Percentiles rank a stretch among this genome's conserved stretches.
These are phyloP conservation scores for Sherardia arvensis DNA, from an alignment of 257 asterid genomes.

Conservation along the genomic window DNA sequence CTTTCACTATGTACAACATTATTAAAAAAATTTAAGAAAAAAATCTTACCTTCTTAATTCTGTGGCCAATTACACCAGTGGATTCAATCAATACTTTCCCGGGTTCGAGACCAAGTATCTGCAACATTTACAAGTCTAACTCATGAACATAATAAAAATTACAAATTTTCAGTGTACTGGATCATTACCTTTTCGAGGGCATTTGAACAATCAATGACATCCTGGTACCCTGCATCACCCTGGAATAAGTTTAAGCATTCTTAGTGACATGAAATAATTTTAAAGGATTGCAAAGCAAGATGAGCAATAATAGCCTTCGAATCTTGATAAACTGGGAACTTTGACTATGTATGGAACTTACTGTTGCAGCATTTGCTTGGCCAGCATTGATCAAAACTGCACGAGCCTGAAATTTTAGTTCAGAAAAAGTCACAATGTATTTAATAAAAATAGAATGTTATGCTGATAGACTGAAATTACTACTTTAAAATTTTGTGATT, in stretches of 20 bases:
- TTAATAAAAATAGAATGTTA: neutral
- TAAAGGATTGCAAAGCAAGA: neutral
- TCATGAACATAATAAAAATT: conserved; percentile 3
- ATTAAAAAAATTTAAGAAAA: neutral
- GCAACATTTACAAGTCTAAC: conserved; percentile 18
- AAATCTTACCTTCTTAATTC: conserved; percentile 76
- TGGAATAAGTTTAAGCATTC: conserved; percentile 20
- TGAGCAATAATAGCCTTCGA: neutral
- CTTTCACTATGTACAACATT: neutral
- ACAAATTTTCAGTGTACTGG: neutral
- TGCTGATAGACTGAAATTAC: neutral
- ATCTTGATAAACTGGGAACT: neutral
- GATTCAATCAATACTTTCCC: conserved; percentile 86
- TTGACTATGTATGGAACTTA: conserved; percentile 21
- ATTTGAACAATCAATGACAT: conserved; percentile 71
- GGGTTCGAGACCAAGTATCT: conserved; percentile 71
- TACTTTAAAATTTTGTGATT: neutral
- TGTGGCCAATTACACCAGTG: conserved; percentile 90
- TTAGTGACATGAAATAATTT: neutral
- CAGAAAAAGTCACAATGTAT: conserved; percentile 15
- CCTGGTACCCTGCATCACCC: conserved; percentile 98
- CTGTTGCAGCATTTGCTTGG: conserved; percentile 99
- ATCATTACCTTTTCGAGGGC: conserved; percentile 64
- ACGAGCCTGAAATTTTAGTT: conserved; percentile 62
- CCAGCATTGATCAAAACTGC: conserved; percentile 96